Evolutionary conservation across 2,329 filamentous ascomycete genomes (phyloP).

Genomic region (Conoideocrella luteorostrata): DNA sequence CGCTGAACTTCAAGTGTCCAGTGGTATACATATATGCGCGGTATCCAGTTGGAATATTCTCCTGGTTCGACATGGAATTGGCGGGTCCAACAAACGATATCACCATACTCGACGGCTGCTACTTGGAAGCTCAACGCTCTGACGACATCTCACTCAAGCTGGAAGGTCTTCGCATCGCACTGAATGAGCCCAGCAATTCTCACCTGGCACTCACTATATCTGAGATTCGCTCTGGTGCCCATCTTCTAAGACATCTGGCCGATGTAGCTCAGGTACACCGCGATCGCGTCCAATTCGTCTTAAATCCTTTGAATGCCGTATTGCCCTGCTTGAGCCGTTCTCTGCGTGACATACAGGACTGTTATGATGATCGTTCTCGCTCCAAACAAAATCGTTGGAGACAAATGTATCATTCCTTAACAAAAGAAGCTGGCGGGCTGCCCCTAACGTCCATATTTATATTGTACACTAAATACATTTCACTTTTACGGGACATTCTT

Average conservation of each 20-base stretch:
- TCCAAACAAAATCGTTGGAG: conserved; percentile 48
- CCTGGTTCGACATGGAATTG: conserved; percentile 18
- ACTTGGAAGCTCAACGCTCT: conserved; percentile 46
- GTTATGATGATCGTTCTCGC: conserved; percentile 44
- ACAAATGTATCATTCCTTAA: conserved; percentile 51
- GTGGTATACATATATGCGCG: too few species aligned
- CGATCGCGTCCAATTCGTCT: conserved; percentile 41
- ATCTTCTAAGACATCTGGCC: conserved; percentile 46
- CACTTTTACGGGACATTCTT: conserved; percentile 42
- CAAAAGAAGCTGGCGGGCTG: conserved; percentile 44
- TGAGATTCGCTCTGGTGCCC: conserved; percentile 37
- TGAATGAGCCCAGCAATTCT: conserved; percentile 38
- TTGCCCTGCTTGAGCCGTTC: conserved; percentile 49
- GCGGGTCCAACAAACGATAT: conserved; percentile 21
- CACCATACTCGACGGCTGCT: conserved; percentile 46
- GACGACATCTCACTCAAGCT: conserved; percentile 41
- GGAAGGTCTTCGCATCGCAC: conserved; percentile 38
- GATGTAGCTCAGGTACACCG: conserved; percentile 48
- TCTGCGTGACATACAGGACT: conserved; percentile 44
- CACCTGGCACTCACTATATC: conserved; percentile 42
- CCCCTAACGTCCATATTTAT: conserved; percentile 46
- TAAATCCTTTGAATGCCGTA: conserved; percentile 50
- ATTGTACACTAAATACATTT: conserved; percentile 50
- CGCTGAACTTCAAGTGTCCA: background rate
- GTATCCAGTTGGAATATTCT: too few species aligned